Conservation (phyloP, 2,329 filamentous ascomycete genomes). For the Graphilbum ipis-grandicollis region DNA sequence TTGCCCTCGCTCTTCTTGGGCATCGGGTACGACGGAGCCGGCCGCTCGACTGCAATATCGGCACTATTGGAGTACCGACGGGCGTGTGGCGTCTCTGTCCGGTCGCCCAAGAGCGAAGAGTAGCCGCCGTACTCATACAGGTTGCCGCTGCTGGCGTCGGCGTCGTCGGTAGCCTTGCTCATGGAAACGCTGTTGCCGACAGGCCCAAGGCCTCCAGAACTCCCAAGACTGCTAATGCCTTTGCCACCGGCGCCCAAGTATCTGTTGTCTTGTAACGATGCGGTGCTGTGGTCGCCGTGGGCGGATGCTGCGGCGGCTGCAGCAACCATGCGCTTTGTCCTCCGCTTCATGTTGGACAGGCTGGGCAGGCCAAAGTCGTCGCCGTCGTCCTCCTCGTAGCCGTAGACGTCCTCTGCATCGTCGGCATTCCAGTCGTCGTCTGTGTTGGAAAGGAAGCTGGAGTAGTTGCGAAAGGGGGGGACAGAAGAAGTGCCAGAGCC, state of each 20-base stretch:
- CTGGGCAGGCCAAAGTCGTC: slow-evolving; percentile 93
- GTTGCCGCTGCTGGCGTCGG: background rate
- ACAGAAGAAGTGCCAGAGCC: slow-evolving; percentile 33
- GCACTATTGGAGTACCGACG: slow-evolving; percentile 66
- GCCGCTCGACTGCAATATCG: slow-evolving; percentile 85
- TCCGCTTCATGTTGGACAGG: slow-evolving; percentile 76
- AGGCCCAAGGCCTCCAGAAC: too few relatives aligned
- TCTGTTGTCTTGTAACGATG: slow-evolving; percentile 11
- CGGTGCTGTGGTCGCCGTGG: background rate
- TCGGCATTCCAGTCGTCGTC: slow-evolving; percentile 69
- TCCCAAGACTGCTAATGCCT: too few relatives aligned
- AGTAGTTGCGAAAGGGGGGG: slow-evolving; percentile 56
- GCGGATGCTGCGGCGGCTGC: too few relatives aligned
- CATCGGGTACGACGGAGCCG: slow-evolving; percentile 66
- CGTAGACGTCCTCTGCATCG: slow-evolving; percentile 55
- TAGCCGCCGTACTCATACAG: slow-evolving; percentile 7
- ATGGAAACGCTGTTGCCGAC: too few relatives aligned
- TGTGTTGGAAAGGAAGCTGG: slow-evolving; percentile 63
- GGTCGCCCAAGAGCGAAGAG: slow-evolving; percentile 20
- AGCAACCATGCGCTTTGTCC: slow-evolving; percentile 35
- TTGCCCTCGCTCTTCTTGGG: slow-evolving; percentile 86
- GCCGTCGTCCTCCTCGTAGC: slow-evolving; percentile 63
- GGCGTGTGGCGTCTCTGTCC: slow-evolving; percentile 19
- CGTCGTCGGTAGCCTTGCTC: too few relatives aligned
- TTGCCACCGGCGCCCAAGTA: too few relatives aligned